These are phyloP conservation scores for Begonia peltatifolia DNA, from an alignment of 306 rosid species.

Conservation along the genomic window DNA sequence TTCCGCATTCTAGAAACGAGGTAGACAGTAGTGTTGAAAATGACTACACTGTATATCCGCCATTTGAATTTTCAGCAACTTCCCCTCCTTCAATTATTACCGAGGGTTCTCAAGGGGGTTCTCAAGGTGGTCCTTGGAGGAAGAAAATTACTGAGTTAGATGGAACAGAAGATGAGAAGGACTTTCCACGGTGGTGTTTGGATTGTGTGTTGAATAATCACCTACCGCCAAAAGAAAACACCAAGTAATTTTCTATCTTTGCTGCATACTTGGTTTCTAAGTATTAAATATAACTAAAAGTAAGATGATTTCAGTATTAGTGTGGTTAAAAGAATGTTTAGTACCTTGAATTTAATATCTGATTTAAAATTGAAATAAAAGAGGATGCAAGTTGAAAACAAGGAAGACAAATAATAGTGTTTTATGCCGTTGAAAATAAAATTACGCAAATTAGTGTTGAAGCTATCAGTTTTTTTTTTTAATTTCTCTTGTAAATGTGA, in stretches of 20 bases:
- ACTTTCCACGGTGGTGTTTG: slow-evolving; percentile 92
- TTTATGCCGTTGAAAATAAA: too few relatives aligned
- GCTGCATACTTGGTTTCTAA: slow-evolving; percentile 6
- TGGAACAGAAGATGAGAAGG: slow-evolving; percentile 93
- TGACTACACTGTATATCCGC: slow-evolving; percentile 81
- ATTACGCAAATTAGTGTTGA: too few relatives aligned
- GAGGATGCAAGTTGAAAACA: not conserved
- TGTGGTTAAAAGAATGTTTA: not conserved
- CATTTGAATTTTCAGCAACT: slow-evolving; percentile 72
- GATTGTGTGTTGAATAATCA: slow-evolving; percentile 83
- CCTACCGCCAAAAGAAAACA: slow-evolving; percentile 85
- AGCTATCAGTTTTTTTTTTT: not conserved
- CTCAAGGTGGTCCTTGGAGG: slow-evolving; percentile 96
- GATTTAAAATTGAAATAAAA: not conserved
- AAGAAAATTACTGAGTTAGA: slow-evolving; percentile 78
- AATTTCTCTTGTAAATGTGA: not conserved
- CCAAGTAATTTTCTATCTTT: slow-evolving; percentile 48
- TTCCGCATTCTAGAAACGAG: slow-evolving; percentile 66
- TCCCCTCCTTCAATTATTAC: slow-evolving; percentile 89
- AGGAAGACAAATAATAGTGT: too few relatives aligned
- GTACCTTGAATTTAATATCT: not conserved
- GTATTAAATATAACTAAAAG: not conserved
- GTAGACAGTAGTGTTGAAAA: slow-evolving; percentile 65
- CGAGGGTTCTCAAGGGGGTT: slow-evolving; percentile 93
- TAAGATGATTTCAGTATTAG: not conserved